Percentiles rank a stretch among this genome's conserved stretches.
Evolutionary conservation across 306 rosid species (phyloP).

Genomic region (Betula pendula): DNA sequence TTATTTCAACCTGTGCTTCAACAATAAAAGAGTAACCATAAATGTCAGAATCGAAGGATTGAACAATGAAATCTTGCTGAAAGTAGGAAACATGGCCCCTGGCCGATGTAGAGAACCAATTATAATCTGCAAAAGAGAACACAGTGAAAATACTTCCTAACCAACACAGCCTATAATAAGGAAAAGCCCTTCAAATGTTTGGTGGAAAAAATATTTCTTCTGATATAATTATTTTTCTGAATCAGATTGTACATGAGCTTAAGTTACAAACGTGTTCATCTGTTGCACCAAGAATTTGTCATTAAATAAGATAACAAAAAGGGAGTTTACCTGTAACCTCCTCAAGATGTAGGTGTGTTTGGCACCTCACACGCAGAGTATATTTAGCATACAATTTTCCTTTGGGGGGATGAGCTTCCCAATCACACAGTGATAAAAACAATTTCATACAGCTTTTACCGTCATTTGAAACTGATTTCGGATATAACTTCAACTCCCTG

Average conservation of each 20-base stretch:
- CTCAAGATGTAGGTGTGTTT: too few relatives aligned
- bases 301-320: background rate
- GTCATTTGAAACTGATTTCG: background rate
- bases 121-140: background rate
- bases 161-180: too few relatives aligned
- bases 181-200: too few relatives aligned
- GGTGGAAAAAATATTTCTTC: too few relatives aligned
- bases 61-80: background rate
- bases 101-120: background rate
- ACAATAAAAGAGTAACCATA: too few relatives aligned
- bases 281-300: background rate
- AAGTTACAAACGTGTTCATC: background rate
- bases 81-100: background rate
- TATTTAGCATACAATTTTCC: slow-evolving; percentile 6
- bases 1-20: background rate
- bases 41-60: too few relatives aligned
- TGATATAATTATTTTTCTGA: too few relatives aligned
- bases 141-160: background rate
- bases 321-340: background rate
- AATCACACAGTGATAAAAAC: background rate
- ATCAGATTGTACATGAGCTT: too few relatives aligned
- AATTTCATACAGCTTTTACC: background rate
- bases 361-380: background rate
- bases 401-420: background rate
- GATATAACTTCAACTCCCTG: slow-evolving; percentile 7